Conservation (phyloP, 768 basidiomycete species). For the Kwoniella pini region DNA sequence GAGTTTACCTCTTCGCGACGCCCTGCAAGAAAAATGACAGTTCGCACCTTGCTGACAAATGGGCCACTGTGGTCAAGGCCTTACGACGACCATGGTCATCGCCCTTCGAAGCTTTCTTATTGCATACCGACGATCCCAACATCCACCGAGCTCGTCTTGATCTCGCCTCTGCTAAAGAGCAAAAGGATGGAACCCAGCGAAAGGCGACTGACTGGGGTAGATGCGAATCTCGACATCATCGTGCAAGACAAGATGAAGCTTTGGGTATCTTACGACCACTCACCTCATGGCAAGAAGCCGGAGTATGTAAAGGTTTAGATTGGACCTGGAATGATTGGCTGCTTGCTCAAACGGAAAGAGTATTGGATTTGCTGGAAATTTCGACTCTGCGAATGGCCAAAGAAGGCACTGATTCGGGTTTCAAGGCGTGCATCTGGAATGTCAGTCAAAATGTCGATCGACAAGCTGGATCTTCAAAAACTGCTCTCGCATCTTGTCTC, state of each 20-base stretch:
- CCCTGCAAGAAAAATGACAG: conserved; percentile 53
- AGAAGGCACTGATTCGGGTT: conserved; percentile 78
- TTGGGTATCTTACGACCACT: conserved; percentile 81
- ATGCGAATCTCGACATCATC: conserved; percentile 88
- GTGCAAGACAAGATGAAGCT: conserved; percentile 77
- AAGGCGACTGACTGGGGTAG: conserved; percentile 80
- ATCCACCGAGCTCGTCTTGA: conserved; percentile 86
- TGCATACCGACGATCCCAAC: conserved; percentile 85
- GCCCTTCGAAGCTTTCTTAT: conserved; percentile 86
- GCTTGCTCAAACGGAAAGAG: conserved; percentile 85
- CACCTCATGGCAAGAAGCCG: conserved; percentile 91
- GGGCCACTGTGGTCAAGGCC: conserved; percentile 63
- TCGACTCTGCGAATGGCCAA: conserved; percentile 76
- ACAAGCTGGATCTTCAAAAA: conserved; percentile 73
- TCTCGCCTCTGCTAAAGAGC: conserved; percentile 58
- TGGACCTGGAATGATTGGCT: conserved; percentile 96
- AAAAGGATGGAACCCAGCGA: conserved; percentile 62
- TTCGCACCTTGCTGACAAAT: conserved; percentile 65
- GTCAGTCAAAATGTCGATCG: conserved; percentile 95
- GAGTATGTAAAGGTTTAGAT: conserved; percentile 76
- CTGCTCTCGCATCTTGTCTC: conserved; percentile 87
- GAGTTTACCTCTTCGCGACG: conserved; percentile 58
- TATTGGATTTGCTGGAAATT: conserved; percentile 95
- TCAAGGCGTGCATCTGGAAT: conserved; percentile 95
- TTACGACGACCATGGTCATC: conserved; percentile 82